Percentiles rank a stretch among this genome's conserved stretches.
Evolutionary conservation across 768 basidiomycete genomes (phyloP).

Genomic region (Leccinum subgranulosum): DNA sequence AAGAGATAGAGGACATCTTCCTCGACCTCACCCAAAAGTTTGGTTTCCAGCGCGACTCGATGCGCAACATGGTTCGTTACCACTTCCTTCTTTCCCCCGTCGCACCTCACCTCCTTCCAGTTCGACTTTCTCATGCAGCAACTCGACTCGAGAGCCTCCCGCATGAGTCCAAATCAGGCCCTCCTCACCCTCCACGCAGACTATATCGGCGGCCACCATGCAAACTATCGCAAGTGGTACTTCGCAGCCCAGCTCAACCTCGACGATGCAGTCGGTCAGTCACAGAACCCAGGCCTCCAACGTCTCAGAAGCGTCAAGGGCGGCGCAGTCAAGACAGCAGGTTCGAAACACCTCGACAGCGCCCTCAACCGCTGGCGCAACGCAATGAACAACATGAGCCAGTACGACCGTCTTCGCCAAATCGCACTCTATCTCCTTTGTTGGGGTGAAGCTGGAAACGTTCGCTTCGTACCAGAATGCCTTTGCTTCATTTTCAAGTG

Average conservation of each 20-base stretch:
- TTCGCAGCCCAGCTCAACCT: constrained; percentile 99
- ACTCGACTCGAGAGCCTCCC: constrained; percentile 95
- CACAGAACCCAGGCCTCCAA: constrained; percentile 89
- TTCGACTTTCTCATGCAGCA: constrained; percentile 98
- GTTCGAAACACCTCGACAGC: constrained; percentile 84
- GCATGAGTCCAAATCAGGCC: constrained; percentile 96
- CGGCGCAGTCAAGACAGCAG: constrained; percentile 45
- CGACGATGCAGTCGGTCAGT: constrained; percentile 95
- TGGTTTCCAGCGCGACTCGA: constrained; percentile 94
- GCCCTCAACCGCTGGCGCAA: constrained; percentile 95
- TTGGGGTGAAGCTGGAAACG: constrained; percentile 98
- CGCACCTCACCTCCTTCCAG: constrained; percentile 36
- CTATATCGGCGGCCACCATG: constrained; percentile 97
- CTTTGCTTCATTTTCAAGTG: constrained; percentile 99
- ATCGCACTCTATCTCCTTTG: constrained; percentile 94
- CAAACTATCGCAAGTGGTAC: constrained; percentile 99
- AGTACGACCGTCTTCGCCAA: constrained; percentile 96
- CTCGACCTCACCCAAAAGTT: constrained; percentile 98
- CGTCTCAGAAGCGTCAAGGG: constrained; percentile 82
- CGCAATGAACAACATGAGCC: constrained; percentile 99
- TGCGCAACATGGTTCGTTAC: constrained; percentile 83
- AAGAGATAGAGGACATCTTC: constrained; percentile 99
- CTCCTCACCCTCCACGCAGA: constrained; percentile 96
- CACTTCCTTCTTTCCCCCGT: not conserved
- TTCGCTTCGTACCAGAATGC: constrained; percentile 95